These are phyloP conservation scores for Botrytis deweyae DNA, from an alignment of 2,329 filamentous ascomycete genomes.

Conservation along the genomic window DNA sequence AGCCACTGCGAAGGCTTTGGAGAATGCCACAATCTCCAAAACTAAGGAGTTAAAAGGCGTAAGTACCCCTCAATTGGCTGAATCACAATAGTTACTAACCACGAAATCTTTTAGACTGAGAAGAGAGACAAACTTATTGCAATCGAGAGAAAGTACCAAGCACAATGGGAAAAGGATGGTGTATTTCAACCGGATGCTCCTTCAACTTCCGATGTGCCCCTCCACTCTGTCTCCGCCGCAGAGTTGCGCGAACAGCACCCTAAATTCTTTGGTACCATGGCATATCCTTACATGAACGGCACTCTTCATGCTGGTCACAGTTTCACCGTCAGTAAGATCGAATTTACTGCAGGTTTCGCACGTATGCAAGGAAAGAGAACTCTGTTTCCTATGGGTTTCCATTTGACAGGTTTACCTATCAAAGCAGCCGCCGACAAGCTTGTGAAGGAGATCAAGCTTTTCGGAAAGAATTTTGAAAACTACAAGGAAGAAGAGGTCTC, in stretches of 20 bases:
- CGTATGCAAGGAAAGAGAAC: constrained; percentile 87
- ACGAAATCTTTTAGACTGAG: constrained; percentile 61
- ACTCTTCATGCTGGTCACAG: constrained; percentile 87
- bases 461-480: constrained; percentile 80
- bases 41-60: constrained; percentile 61
- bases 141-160: constrained; percentile 89
- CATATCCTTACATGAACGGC: constrained; percentile 82
- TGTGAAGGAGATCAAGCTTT: constrained; percentile 81
- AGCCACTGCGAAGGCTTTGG: constrained; percentile 47
- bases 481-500: constrained; percentile 64
- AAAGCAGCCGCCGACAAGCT: constrained; percentile 97
- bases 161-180: constrained; percentile 72
- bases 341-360: constrained; percentile 84
- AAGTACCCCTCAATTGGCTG: constrained; percentile 38
- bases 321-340: constrained; percentile 89
- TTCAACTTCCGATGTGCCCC: constrained; percentile 71
- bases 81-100: constrained; percentile 29
- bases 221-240: constrained; percentile 68
- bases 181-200: constrained; percentile 89
- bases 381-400: constrained; percentile 90
- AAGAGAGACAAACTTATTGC: constrained; percentile 81
- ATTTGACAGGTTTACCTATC: constrained; percentile 97
- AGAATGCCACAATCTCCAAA: constrained; percentile 54
- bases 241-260: constrained; percentile 78
- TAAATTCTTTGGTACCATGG: constrained; percentile 86